Evolutionary conservation across 1,284 basidiomycete species (phyloP).

Genomic region (Cryptococcus sp.): DNA sequence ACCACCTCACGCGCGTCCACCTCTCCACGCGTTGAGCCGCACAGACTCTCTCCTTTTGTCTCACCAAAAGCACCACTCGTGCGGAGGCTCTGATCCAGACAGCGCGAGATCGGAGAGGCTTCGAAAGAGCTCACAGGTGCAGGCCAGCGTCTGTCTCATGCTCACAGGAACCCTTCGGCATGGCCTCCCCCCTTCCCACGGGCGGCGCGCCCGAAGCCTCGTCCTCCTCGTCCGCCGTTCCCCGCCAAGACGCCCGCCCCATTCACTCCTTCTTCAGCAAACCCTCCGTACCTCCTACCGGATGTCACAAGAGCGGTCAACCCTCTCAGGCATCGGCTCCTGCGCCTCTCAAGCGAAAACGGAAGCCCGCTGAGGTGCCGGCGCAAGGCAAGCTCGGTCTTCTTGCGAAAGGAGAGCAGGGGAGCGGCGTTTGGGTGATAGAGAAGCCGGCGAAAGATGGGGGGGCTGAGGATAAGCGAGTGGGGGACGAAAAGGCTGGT

Average conservation of each 20-base stretch:
- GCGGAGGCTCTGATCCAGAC: too few species aligned
- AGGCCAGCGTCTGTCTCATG: too few species aligned
- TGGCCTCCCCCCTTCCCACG: neutral
- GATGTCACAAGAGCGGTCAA: neutral
- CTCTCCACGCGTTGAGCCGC: too few species aligned
- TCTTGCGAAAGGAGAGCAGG: neutral
- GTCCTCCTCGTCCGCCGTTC: neutral
- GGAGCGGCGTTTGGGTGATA: conserved; percentile 6
- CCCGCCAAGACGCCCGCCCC: neutral
- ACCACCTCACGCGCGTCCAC: too few species aligned
- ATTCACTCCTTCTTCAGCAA: conserved; percentile 11
- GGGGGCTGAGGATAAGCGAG: conserved; percentile 20
- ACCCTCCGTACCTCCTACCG: neutral
- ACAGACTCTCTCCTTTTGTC: too few species aligned
- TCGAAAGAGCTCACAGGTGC: too few species aligned
- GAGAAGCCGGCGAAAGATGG: conserved; percentile 16
- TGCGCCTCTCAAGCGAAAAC: conserved; percentile 8
- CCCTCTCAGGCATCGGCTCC: neutral
- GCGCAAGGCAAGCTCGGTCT: conserved; percentile 9
- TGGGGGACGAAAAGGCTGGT: conserved; percentile 7
- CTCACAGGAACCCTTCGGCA: neutral
- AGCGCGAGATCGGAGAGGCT: too few species aligned
- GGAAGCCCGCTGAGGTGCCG: conserved; percentile 8
- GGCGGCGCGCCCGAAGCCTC: neutral
- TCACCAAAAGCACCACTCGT: too few species aligned